phyloP scores from a whole-genome alignment of 2,329 filamentous ascomycete species.

The Exutisphaerella laricina region DNA sequence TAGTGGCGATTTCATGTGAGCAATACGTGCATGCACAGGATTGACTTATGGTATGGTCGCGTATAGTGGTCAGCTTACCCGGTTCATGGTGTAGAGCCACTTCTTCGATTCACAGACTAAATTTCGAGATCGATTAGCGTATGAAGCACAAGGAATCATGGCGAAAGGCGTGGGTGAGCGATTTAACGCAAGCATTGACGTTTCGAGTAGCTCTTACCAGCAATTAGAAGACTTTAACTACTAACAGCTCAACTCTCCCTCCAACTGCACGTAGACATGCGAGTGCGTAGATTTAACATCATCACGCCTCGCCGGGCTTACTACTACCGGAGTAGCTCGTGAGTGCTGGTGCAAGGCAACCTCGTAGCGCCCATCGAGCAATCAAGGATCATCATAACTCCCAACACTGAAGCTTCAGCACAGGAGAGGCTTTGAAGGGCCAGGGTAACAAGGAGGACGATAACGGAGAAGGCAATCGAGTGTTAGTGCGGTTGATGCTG shows the following conservation, averaged over 20 bases:
- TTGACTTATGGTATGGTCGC: neutral
- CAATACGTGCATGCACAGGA: neutral
- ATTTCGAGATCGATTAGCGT: conserved; percentile 2
- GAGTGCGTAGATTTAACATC: neutral
- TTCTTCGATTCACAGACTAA: neutral
- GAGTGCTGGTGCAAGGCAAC: too few relatives aligned
- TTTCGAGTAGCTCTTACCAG: conserved; percentile 1
- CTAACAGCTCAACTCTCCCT: neutral
- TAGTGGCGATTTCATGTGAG: conserved; percentile 18
- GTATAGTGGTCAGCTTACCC: too few relatives aligned
- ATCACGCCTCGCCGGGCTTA: too few relatives aligned
- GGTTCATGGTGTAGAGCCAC: neutral
- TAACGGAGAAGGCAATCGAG: too few relatives aligned
- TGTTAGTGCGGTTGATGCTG: too few relatives aligned
- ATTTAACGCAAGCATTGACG: neutral
- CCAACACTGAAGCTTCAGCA: too few relatives aligned
- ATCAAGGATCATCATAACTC: too few relatives aligned
- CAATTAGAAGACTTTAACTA: neutral
- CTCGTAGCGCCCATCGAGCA: too few relatives aligned
- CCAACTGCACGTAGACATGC: neutral
- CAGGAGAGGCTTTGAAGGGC: too few relatives aligned
- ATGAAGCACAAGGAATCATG: neutral
- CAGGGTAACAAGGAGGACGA: too few relatives aligned
- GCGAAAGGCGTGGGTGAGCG: neutral
- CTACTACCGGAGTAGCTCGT: too few relatives aligned